Evolutionary conservation across 495 filamentous ascomycete genomes (phyloP).

Genomic region (Penicillium cataractarum): DNA sequence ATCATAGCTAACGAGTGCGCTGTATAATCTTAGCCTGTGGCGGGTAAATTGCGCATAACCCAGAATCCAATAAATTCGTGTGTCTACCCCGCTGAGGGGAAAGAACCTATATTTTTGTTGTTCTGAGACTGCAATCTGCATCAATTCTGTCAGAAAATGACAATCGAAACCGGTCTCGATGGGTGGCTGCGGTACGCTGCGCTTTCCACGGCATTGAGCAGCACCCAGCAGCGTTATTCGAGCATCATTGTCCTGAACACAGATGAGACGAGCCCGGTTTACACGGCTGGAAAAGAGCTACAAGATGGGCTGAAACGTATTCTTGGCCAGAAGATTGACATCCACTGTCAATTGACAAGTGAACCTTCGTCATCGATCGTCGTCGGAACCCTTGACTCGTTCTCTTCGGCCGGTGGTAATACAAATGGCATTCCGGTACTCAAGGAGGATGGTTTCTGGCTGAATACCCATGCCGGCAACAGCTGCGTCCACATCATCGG

Average conservation of each 20-base stretch:
- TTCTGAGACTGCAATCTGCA: background rate
- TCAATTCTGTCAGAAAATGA: background rate
- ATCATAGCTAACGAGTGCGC: background rate
- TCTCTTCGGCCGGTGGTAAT: background rate
- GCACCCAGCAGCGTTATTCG: constrained; percentile 39
- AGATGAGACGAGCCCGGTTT: constrained; percentile 53
- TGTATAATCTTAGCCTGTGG: background rate
- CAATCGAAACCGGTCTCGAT: constrained; percentile 53
- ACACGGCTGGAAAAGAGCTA: constrained; percentile 59
- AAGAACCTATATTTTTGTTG: background rate
- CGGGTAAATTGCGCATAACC: background rate
- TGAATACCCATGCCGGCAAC: background rate
- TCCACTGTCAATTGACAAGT: background rate
- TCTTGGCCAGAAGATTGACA: constrained; percentile 44
- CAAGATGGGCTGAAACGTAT: constrained; percentile 57
- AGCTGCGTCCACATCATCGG: constrained; percentile 55
- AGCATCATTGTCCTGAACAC: constrained; percentile 57
- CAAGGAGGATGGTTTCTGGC: background rate
- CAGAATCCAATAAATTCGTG: background rate
- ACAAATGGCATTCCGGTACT: background rate
- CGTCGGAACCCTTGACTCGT: background rate
- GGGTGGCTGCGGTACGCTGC: constrained; percentile 68
- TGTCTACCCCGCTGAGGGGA: background rate
- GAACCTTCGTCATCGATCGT: background rate
- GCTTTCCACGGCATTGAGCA: constrained; percentile 39